Evolutionary conservation across 495 filamentous ascomycete species (phyloP).

Genomic region (Tuber brumale): DNA sequence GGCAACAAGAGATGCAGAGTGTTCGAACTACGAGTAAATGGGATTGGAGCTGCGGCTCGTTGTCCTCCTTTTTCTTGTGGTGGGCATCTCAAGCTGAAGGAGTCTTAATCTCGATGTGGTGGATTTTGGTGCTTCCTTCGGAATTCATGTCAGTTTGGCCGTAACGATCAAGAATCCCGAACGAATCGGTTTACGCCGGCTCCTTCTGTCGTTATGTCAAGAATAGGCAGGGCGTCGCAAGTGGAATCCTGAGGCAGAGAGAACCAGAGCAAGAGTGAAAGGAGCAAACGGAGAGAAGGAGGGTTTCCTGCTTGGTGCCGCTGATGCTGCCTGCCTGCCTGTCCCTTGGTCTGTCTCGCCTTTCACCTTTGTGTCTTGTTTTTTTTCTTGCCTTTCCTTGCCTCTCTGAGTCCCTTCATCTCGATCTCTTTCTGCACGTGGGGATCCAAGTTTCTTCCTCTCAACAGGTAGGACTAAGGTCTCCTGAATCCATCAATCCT

Average conservation of each 20-base stretch:
- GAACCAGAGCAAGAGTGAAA: not conserved
- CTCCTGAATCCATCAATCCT: slow-evolving; percentile 15
- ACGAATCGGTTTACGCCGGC: slow-evolving; percentile 3
- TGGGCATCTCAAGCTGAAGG: not conserved
- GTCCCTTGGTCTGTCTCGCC: not conserved
- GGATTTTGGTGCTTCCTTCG: not conserved
- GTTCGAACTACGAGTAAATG: not conserved
- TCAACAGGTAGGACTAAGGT: slow-evolving; percentile 26
- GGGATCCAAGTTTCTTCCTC: slow-evolving; percentile 7
- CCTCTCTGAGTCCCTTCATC: slow-evolving; percentile 24
- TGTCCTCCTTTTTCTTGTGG: not conserved
- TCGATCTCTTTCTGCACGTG: slow-evolving; percentile 22
- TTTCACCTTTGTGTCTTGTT: not conserved
- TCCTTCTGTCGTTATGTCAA: not conserved
- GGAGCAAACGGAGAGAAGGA: not conserved
- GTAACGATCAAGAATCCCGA: not conserved
- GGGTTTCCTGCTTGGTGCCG: not conserved
- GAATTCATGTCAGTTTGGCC: slow-evolving; percentile 1
- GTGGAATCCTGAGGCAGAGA: not conserved
- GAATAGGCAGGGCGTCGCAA: not conserved
- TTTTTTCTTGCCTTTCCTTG: slow-evolving; percentile 12
- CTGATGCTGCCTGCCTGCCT: not conserved
- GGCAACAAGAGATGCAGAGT: not conserved
- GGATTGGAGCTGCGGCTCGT: not conserved
- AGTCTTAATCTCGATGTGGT: not conserved